phyloP scores from a whole-genome alignment of 2,329 filamentous ascomycete species.

The Fusarium torulosum region DNA sequence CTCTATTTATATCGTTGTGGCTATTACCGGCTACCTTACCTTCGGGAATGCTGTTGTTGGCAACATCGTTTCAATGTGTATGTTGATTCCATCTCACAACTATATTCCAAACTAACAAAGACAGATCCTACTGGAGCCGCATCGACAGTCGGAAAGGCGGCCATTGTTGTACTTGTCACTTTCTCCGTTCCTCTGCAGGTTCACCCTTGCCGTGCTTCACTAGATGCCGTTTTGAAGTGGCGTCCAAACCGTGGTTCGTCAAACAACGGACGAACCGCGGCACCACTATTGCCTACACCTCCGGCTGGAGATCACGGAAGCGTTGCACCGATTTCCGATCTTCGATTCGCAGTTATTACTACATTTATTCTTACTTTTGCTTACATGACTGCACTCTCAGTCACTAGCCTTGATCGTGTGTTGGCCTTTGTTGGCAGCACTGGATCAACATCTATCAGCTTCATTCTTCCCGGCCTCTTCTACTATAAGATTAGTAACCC shows the following conservation, averaged over 20 bases:
- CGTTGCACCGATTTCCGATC: conserved; percentile 79
- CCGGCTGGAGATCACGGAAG: conserved; percentile 64
- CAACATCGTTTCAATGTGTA: conserved; percentile 95
- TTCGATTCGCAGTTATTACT: conserved; percentile 90
- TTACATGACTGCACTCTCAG: conserved; percentile 91
- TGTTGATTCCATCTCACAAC: conserved; percentile 49
- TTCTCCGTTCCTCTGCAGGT: conserved; percentile 97
- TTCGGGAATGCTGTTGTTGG: conserved; percentile 91
- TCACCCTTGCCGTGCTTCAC: conserved; percentile 93
- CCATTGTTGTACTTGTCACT: conserved; percentile 95
- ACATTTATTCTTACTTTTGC: conserved; percentile 85
- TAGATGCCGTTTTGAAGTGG: conserved; percentile 96
- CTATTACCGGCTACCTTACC: conserved; percentile 94
- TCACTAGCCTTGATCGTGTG: conserved; percentile 89
- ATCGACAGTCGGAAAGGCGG: conserved; percentile 92
- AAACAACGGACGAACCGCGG: conserved; percentile 55
- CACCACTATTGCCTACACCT: conserved; percentile 57
- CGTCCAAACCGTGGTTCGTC: conserved; percentile 69
- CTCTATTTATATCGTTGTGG: conserved; percentile 87
- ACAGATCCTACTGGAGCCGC: conserved; percentile 66
- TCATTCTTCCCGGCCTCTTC: conserved; percentile 95
- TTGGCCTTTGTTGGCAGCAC: conserved; percentile 96
- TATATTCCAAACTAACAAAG: conserved; percentile 38
- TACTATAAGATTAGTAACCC: conserved; percentile 98
- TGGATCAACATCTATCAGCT: conserved; percentile 94